Evolutionary conservation across 441 rosid genomes (phyloP).

Genomic region (Capsella rubella): DNA sequence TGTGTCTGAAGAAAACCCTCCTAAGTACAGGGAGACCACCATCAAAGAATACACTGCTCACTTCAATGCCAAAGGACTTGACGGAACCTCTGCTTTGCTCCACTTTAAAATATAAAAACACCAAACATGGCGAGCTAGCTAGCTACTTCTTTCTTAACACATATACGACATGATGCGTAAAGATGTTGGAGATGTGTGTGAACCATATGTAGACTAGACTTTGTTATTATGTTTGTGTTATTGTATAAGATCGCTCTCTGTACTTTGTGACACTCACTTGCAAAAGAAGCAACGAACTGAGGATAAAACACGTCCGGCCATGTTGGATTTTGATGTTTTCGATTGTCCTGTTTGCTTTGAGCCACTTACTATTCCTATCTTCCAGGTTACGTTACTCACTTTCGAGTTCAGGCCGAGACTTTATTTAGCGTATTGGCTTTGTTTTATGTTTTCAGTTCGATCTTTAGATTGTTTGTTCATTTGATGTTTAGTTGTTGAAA

Average conservation of each 20-base stretch:
- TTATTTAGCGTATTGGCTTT: too few relatives aligned
- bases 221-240: too few relatives aligned
- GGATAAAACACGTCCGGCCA: neutral
- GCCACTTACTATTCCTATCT: neutral
- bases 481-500: too few relatives aligned
- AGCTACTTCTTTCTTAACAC: neutral
- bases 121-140: neutral
- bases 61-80: conserved; percentile 53
- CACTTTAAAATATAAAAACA: conserved; percentile 51
- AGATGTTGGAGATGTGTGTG: neutral
- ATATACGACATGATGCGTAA: neutral
- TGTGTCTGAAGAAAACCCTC: conserved; percentile 61
- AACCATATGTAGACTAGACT: too few relatives aligned
- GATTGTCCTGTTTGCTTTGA: neutral
- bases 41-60: conserved; percentile 41
- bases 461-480: too few relatives aligned
- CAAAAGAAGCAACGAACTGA: neutral
- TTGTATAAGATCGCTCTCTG: too few relatives aligned
- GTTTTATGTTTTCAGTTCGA: too few relatives aligned
- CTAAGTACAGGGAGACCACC: conserved; percentile 58
- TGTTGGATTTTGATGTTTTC: neutral
- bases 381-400: too few relatives aligned
- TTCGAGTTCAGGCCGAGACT: too few relatives aligned
- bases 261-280: too few relatives aligned
- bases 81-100: conserved; percentile 54